Conservation (phyloP, 805 yeast species). For the Candida suzukii region DNA sequence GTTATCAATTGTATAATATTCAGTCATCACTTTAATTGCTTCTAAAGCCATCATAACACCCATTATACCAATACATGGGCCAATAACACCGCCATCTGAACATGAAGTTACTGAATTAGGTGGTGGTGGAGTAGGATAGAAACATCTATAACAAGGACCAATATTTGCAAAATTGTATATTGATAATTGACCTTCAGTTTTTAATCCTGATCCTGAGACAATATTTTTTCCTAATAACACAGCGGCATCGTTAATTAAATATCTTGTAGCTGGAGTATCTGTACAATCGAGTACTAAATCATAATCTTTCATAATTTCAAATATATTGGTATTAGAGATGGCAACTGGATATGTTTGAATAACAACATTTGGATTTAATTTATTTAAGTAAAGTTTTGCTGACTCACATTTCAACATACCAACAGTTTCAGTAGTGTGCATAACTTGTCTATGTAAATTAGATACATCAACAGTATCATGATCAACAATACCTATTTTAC, state of each 20-base stretch:
- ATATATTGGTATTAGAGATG: slow-evolving; percentile 50
- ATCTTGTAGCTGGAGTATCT: slow-evolving; percentile 84
- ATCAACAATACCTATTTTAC: slow-evolving; percentile 79
- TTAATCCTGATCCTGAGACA: slow-evolving; percentile 87
- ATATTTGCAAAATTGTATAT: slow-evolving; percentile 55
- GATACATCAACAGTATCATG: slow-evolving; percentile 78
- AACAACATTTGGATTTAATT: slow-evolving; percentile 62
- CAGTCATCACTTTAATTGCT: slow-evolving; percentile 65
- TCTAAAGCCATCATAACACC: slow-evolving; percentile 90
- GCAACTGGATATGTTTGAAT: slow-evolving; percentile 46
- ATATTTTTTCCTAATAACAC: slow-evolving; percentile 63
- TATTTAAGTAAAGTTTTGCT: slow-evolving; percentile 49
- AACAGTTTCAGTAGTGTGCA: slow-evolving; percentile 61
- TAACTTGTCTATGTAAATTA: slow-evolving; percentile 83
- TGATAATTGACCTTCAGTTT: slow-evolving; percentile 84
- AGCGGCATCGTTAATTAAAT: slow-evolving; percentile 78
- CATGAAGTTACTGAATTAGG: slow-evolving; percentile 79
- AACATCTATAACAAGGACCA: slow-evolving; percentile 95
- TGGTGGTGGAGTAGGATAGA: slow-evolving; percentile 86
- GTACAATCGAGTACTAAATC: slow-evolving; percentile 90
- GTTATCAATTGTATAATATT: slow-evolving; percentile 38
- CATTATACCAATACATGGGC: slow-evolving; percentile 91
- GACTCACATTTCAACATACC: slow-evolving; percentile 74
- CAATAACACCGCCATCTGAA: slow-evolving; percentile 89
- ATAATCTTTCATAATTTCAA: slow-evolving; percentile 52